Evolutionary conservation across 169 alveolate genomes (phyloP).

Genomic region (Babesia bovis): DNA sequence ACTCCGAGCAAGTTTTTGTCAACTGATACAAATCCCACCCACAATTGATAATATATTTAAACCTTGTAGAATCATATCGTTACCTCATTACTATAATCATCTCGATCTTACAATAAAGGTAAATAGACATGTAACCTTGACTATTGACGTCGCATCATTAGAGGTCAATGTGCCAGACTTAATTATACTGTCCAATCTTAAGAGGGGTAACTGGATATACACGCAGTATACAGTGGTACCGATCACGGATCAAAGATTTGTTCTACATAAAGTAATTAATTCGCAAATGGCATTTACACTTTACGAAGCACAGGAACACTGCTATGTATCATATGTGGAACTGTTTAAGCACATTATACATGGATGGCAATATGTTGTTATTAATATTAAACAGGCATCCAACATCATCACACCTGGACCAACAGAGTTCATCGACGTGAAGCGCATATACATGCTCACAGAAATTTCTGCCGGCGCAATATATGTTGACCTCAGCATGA

Average conservation of each 20-base stretch:
- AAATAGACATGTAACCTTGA: neutral
- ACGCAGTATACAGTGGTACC: constrained; percentile 5
- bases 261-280: neutral
- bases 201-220: constrained; percentile 4
- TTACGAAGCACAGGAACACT: neutral
- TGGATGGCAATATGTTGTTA: neutral
- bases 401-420: neutral
- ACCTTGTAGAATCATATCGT: neutral
- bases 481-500: neutral
- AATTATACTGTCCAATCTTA: neutral
- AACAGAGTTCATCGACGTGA: neutral
- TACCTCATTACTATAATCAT: neutral
- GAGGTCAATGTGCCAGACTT: neutral
- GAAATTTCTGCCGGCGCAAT: neutral
- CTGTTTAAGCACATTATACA: neutral
- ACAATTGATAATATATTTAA: neutral
- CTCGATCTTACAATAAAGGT: neutral
- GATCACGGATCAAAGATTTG: neutral
- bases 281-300: neutral
- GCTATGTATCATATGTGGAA: neutral
- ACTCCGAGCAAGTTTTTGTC: neutral
- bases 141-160: neutral
- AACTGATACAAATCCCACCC: neutral
- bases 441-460: neutral
- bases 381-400: neutral